Evolutionary conservation across 169 alveolate species (phyloP).

Genomic region (Eimeria acervulina): DNA sequence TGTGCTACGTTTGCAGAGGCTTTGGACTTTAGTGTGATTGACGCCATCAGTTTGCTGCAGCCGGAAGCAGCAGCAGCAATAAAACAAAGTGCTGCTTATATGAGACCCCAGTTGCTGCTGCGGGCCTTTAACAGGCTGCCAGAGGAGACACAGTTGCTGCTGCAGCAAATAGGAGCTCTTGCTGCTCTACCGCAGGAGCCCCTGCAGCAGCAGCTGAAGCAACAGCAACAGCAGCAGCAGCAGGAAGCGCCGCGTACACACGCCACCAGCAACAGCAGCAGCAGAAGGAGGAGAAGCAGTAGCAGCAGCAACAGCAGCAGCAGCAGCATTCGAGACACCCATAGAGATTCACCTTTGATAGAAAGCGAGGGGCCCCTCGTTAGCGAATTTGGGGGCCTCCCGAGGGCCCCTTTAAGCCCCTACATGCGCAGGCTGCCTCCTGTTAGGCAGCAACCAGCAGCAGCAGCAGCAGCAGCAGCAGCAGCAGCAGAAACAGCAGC

Average conservation of each 20-base stretch:
- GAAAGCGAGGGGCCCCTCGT: slow-evolving; percentile 1
- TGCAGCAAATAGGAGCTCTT: slow-evolving; percentile 35
- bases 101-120: neutral
- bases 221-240: slow-evolving; percentile 53
- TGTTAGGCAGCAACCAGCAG: neutral
- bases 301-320: slow-evolving; percentile 56
- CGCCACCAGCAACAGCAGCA: slow-evolving; percentile 9
- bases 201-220: too few relatives aligned
- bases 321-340: slow-evolving; percentile 20
- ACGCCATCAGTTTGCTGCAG: neutral
- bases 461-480: slow-evolving; percentile 60
- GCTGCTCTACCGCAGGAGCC: neutral
- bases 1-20: neutral
- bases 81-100: neutral
- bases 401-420: slow-evolving; percentile 14
- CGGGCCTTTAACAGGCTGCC: neutral
- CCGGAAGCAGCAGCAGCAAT: slow-evolving; percentile 51
- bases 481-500: slow-evolving; percentile 44
- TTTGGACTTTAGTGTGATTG: neutral
- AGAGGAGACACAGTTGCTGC: neutral
- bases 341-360: neutral
- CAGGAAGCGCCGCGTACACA: neutral
- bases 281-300: slow-evolving; percentile 18
- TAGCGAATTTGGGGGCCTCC: neutral
- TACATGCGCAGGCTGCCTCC: slow-evolving; percentile 26